Evolutionary conservation across 1,284 basidiomycete species (phyloP), one percentile per base, ranked within the genome.

Genomic region (Malassezia sp.): DNA sequence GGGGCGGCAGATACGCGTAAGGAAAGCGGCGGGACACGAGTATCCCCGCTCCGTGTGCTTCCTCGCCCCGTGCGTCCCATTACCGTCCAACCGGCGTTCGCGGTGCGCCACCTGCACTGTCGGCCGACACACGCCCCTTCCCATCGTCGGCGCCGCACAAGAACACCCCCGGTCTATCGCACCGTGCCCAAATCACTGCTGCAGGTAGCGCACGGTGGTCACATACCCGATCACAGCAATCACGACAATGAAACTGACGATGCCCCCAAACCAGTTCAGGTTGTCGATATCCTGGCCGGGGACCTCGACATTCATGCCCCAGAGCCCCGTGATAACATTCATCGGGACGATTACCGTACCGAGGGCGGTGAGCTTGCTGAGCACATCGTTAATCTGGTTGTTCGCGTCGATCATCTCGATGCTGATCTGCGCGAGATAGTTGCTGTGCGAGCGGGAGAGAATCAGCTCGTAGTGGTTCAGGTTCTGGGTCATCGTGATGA

Each of bases 401-500:
- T 99, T 99, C 42, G 93, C 93, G 67, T 97, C 91, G 24, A 91
- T 95, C 66, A 67, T 68, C 43, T 64, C 60, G 45, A 64, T 62
- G 29, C 57, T 62, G 49, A 69, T 69, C 50, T 69, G 66, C 5
- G 66, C 66, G 14, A 69, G 38, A 42, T 67, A 97, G 71, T 97
- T 97, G n/a, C 89, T 95, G 73, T 97, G 91, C 32, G 91, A 96
- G 23, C 91, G 81, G 2, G 90, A 96, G 7, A 97, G 77, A 70
- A 97, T 97, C 77, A 96, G 97, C 45, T 66, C 63, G 40, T 64
- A 66, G 52, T 65, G 61, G 45, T 63, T 63, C 54, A 62, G 52
- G 71, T 95, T 97, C 73, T 96, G 91, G 2, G 91, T 99, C 89
- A 97, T 97, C 23, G 93, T 99, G 73, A 97, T 96, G 72, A 97